Percentiles rank a stretch among this genome's conserved stretches.
Evolutionary conservation across 2,329 filamentous ascomycete genomes (phyloP).

Genomic region (Monilinia aucupariae): DNA sequence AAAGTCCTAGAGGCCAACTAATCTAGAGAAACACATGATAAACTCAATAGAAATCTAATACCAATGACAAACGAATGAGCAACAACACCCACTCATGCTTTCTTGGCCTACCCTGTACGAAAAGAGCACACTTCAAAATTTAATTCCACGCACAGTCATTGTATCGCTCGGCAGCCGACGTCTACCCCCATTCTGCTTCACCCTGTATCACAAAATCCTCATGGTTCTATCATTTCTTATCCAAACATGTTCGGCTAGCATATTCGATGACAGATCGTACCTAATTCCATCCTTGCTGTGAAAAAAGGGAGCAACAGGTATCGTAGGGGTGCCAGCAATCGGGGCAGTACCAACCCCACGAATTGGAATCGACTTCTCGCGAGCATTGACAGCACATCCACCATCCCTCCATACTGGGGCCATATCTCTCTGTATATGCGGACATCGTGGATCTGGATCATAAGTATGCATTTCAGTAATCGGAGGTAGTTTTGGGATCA

Average conservation of each 20-base stretch:
- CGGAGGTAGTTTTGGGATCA: neutral
- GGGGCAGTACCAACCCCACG: conserved; percentile 19
- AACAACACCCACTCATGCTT: neutral
- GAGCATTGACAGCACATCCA: conserved; percentile 22
- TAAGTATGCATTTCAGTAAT: neutral
- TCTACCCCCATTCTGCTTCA: neutral
- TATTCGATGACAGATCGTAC: neutral
- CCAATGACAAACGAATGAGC: neutral
- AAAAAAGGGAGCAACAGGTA: neutral
- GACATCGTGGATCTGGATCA: neutral
- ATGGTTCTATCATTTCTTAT: neutral
- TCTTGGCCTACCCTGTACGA: neutral
- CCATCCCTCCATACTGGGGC: conserved; percentile 13
- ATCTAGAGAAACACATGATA: neutral
- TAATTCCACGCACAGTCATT: neutral
- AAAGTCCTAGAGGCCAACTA: neutral
- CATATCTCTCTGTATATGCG: neutral
- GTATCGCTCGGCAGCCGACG: neutral
- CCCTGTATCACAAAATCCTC: neutral
- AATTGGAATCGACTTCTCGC: conserved; percentile 17
- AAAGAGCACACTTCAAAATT: neutral
- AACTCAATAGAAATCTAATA: neutral
- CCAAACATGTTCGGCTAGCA: no score
- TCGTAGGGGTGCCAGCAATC: conserved; percentile 20
- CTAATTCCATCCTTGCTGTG: neutral